These are phyloP conservation scores for Collybia mongolica DNA, from an alignment of 768 basidiomycete genomes.

Conservation along the genomic window DNA sequence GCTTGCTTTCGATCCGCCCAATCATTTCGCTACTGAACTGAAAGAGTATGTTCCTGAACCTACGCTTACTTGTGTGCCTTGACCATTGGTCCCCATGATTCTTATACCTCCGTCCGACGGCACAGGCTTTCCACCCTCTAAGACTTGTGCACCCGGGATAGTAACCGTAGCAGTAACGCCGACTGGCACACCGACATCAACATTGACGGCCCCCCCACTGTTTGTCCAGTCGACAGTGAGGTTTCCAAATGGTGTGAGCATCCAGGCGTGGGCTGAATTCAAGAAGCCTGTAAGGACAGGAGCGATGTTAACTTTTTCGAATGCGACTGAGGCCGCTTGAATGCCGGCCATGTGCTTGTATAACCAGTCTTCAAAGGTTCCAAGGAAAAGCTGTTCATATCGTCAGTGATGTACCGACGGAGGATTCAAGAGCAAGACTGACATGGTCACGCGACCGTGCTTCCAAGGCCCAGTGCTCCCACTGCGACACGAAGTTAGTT, in stretches of 20 bases:
- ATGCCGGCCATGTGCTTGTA: conserved; percentile 27
- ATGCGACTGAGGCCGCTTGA: conserved; percentile 20
- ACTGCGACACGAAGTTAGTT: conserved; percentile 11
- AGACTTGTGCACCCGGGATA: conserved; percentile 8
- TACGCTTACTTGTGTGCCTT: conserved; percentile 6
- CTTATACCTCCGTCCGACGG: conserved; percentile 1
- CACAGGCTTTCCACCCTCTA: conserved; percentile 12
- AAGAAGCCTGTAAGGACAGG: conserved; percentile 17
- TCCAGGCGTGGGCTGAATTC: conserved; percentile 22
- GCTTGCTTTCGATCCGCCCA: neutral
- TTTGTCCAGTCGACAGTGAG: conserved; percentile 20
- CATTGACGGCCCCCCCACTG: conserved; percentile 7
- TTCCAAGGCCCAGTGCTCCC: conserved; percentile 28
- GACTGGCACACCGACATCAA: conserved; percentile 21
- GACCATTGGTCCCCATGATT: neutral
- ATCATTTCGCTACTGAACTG: neutral
- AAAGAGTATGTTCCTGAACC: conserved; percentile 18
- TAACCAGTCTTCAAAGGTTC: conserved; percentile 30
- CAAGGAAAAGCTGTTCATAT: conserved; percentile 23
- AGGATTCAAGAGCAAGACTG: conserved; percentile 1
- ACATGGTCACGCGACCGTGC: conserved; percentile 31
- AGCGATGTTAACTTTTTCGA: conserved; percentile 21
- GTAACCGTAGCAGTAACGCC: conserved; percentile 22
- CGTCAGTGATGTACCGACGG: neutral
- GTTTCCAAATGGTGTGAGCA: conserved; percentile 26